Evolutionary conservation across 805 yeast genomes (phyloP).

Genomic region (Saccharomycopsis guyanensis): DNA sequence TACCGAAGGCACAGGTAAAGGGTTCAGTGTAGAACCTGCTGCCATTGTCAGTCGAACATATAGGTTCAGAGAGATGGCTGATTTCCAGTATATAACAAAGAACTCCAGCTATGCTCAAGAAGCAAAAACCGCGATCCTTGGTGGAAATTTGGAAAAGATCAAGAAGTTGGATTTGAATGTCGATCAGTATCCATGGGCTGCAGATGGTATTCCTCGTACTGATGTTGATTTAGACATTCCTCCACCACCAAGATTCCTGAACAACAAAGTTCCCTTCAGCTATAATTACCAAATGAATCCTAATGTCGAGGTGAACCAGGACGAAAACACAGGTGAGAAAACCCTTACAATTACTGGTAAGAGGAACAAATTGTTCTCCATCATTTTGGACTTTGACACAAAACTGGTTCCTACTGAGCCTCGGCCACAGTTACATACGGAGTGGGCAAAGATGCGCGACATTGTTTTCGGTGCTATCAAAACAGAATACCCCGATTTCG

Average conservation of each 20-base stretch:
- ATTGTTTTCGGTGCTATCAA: background rate
- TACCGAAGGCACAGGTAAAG: conserved; percentile 31
- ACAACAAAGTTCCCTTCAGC: conserved; percentile 65
- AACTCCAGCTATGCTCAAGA: conserved; percentile 43
- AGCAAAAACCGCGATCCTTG: conserved; percentile 34
- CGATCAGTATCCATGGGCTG: conserved; percentile 19
- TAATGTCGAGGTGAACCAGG: conserved; percentile 42
- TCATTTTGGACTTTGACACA: conserved; percentile 43
- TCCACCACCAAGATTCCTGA: conserved; percentile 82
- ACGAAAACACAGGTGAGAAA: conserved; percentile 45
- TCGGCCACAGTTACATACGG: conserved; percentile 40
- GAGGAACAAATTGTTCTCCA: conserved; percentile 46
- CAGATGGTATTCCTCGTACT: conserved; percentile 12
- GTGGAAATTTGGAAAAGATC: conserved; percentile 36
- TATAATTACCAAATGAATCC: conserved; percentile 76
- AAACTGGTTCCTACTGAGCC: conserved; percentile 40
- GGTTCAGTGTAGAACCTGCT: conserved; percentile 46
- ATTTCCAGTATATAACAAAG: conserved; percentile 68
- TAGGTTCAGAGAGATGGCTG: conserved; percentile 79
- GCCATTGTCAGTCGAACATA: conserved; percentile 63
- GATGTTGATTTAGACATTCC: conserved; percentile 49
- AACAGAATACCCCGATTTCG: background rate
- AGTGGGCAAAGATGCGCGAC: conserved; percentile 29
- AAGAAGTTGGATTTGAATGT: conserved; percentile 29
- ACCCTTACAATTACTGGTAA: conserved; percentile 38